These are phyloP conservation scores for Geotrichum klebahnii DNA, from an alignment of 1,139 yeast genomes.

Conservation along the genomic window DNA sequence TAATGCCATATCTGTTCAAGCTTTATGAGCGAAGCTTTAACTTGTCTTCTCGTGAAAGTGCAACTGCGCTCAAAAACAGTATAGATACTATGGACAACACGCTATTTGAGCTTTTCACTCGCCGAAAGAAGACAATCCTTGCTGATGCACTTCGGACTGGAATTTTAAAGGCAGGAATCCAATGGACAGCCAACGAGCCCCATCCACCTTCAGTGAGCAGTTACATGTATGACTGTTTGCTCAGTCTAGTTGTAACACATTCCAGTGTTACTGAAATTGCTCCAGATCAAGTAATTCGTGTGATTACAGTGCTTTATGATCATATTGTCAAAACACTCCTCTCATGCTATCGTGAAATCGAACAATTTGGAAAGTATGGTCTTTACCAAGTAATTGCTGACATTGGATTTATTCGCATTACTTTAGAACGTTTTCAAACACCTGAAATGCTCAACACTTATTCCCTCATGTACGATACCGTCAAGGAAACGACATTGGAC, in stretches of 20 bases:
- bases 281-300: slow-evolving; percentile 44
- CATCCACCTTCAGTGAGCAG: slow-evolving; percentile 40
- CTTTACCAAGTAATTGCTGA: slow-evolving; percentile 42
- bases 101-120: slow-evolving; percentile 50
- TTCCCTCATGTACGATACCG: slow-evolving; percentile 34
- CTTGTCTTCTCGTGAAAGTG: slow-evolving; percentile 41
- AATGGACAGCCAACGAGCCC: slow-evolving; percentile 43
- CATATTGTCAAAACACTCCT: slow-evolving; percentile 46
- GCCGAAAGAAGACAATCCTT: slow-evolving; percentile 49
- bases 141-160: slow-evolving; percentile 50
- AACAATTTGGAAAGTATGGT: slow-evolving; percentile 39
- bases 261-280: slow-evolving; percentile 50
- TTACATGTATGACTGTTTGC: slow-evolving; percentile 51
- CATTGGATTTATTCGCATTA: slow-evolving; percentile 39
- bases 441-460: slow-evolving; percentile 34
- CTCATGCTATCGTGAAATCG: slow-evolving; percentile 44
- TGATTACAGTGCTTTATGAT: slow-evolving; percentile 47
- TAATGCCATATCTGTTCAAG: slow-evolving; percentile 48
- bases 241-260: slow-evolving; percentile 52
- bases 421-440: slow-evolving; percentile 35
- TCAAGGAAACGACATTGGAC: slow-evolving; percentile 31
- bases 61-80: slow-evolving; percentile 43
- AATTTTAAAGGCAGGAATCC: slow-evolving; percentile 40
- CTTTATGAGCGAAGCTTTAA: slow-evolving; percentile 50
- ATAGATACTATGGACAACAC: slow-evolving; percentile 50